A percentile compares a stretch with the other conserved stretches of the same genome.
Evolutionary conservation across 2,329 filamentous ascomycete genomes (phyloP).

Genomic region (Zasmidium cellare): DNA sequence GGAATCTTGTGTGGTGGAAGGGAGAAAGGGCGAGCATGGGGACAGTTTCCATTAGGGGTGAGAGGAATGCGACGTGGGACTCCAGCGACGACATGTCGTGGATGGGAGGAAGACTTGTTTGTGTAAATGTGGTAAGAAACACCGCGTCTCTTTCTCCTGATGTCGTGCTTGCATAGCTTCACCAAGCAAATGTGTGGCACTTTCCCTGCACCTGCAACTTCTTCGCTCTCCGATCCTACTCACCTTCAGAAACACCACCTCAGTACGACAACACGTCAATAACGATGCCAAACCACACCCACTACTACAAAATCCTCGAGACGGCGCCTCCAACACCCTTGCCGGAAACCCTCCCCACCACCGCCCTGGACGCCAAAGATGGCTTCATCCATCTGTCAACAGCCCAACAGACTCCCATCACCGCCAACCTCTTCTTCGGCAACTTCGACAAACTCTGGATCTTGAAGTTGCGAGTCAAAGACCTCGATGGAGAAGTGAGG

Average conservation of each 20-base stretch:
- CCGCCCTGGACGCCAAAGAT: constrained; percentile 27
- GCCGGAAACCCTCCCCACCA: constrained; percentile 25
- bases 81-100: no score
- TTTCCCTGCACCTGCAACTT: not conserved
- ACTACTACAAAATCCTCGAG: constrained; percentile 34
- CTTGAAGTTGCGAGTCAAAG: constrained; percentile 24
- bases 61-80: no score
- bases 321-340: constrained; percentile 22
- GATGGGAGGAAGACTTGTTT: no score
- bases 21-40: no score
- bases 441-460: constrained; percentile 23
- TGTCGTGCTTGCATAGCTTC: not conserved
- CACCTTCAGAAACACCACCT: not conserved
- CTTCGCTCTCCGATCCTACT: no score
- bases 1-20: no score
- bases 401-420: constrained; percentile 29
- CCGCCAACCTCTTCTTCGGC: constrained; percentile 31
- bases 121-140: no score
- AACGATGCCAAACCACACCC: constrained; percentile 19
- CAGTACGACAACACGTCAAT: not conserved
- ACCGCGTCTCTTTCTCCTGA: no score
- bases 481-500: constrained; percentile 24
- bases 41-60: no score
- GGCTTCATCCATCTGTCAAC: constrained; percentile 29
- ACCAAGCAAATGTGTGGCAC: not conserved